Conservation (phyloP, 305 asterid genomes). For the Fraxinus angustifolia region DNA sequence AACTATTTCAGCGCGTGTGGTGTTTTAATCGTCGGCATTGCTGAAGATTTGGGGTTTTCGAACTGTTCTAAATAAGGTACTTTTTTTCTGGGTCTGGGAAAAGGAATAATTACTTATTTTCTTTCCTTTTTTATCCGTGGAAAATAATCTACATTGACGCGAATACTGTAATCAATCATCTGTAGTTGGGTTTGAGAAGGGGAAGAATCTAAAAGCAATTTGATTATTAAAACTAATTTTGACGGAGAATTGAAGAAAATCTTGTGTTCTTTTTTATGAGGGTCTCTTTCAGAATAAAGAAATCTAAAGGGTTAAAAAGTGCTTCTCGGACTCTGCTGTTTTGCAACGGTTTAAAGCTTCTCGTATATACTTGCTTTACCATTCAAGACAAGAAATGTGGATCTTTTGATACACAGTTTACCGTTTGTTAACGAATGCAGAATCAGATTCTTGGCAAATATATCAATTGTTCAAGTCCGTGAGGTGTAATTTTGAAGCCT, state of each 20-base stretch:
- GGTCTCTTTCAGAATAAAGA: background rate
- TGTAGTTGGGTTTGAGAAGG: background rate
- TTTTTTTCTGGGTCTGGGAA: background rate
- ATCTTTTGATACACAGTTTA: background rate
- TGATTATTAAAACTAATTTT: background rate
- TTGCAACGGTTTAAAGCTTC: background rate
- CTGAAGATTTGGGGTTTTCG: background rate
- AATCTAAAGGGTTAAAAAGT: background rate
- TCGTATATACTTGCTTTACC: background rate
- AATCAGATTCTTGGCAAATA: background rate
- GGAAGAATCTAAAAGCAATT: background rate
- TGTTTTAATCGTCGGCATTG: background rate
- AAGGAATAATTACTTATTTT: background rate
- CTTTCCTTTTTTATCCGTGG: background rate
- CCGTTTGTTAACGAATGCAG: background rate
- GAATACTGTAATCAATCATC: background rate
- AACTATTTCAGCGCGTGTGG: background rate
- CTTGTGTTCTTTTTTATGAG: background rate
- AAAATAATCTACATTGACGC: background rate
- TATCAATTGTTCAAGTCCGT: background rate
- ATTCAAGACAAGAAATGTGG: background rate
- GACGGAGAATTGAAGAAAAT: slow-evolving; percentile 1
- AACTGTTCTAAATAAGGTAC: background rate
- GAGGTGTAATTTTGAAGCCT: background rate
- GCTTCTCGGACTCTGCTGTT: background rate